Evolutionary conservation across 352 stramenopile species (phyloP).

Genomic region (Phytopythium boreale): DNA sequence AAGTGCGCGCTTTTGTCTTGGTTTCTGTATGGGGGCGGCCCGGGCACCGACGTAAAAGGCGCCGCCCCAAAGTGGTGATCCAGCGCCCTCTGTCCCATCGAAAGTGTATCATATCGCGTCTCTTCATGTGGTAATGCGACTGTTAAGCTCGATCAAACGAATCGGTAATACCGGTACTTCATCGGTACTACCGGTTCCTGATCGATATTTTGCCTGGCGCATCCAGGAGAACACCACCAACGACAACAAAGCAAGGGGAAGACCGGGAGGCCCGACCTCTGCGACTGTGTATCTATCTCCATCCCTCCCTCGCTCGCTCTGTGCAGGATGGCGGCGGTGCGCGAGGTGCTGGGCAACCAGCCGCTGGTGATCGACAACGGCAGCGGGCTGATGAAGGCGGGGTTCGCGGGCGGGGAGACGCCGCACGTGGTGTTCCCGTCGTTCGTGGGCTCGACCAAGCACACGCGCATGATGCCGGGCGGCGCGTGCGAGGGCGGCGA

Average conservation of each 20-base stretch:
- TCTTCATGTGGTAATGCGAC: too few species aligned
- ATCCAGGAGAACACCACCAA: background rate
- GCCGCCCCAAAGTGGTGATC: background rate
- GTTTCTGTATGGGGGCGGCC: background rate
- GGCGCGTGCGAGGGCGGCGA: conserved; percentile 76
- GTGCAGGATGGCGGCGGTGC: conserved; percentile 34
- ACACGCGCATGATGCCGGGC: conserved; percentile 81
- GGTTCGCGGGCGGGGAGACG: conserved; percentile 76
- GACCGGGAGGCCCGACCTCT: background rate
- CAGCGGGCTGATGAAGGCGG: conserved; percentile 79
- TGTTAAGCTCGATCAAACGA: too few species aligned
- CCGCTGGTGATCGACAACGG: conserved; percentile 87
- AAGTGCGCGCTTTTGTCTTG: background rate
- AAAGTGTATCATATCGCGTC: background rate
- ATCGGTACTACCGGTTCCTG: background rate
- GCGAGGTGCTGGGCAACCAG: conserved; percentile 75
- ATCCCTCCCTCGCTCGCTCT: background rate
- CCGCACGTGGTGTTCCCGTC: conserved; percentile 77
- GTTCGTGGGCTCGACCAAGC: conserved; percentile 70
- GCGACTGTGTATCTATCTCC: background rate
- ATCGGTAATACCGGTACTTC: too few species aligned
- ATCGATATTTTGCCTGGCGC: background rate
- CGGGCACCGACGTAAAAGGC: background rate
- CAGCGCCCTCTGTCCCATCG: background rate
- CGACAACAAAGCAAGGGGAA: background rate